Percentiles rank a stretch among this genome's conserved stretches.
Evolutionary conservation across 495 filamentous ascomycete species (phyloP).

Genomic region (Hapsidospora chrysogenum): DNA sequence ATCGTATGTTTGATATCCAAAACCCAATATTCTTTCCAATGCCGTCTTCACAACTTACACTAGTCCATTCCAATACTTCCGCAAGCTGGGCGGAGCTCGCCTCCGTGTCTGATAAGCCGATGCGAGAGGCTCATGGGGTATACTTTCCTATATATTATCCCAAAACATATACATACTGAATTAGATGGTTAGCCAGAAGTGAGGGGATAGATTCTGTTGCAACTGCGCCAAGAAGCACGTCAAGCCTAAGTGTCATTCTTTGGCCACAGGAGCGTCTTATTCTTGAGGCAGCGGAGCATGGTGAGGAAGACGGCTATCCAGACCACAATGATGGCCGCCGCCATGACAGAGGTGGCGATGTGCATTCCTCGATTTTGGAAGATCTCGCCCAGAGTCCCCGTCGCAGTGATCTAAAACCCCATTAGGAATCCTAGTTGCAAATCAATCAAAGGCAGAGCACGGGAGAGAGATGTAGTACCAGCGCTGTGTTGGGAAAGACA

Average conservation of each 20-base stretch:
- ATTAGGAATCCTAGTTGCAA: background rate
- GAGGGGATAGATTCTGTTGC: too few species aligned
- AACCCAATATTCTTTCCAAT: too few species aligned
- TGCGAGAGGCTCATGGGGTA: too few species aligned
- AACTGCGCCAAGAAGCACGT: too few species aligned
- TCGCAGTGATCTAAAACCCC: slow-evolving; percentile 32
- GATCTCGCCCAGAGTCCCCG: slow-evolving; percentile 44
- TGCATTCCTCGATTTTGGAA: slow-evolving; percentile 40
- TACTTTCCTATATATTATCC: too few species aligned
- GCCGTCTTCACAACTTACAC: too few species aligned
- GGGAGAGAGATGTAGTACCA: slow-evolving; percentile 15
- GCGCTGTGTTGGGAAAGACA: slow-evolving; percentile 71
- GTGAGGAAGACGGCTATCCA: slow-evolving; percentile 47
- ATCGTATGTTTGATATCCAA: too few species aligned
- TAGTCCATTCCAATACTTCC: too few species aligned
- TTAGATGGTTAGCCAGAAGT: too few species aligned
- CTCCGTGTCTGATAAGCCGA: too few species aligned
- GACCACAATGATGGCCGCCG: slow-evolving; percentile 38
- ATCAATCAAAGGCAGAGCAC: background rate
- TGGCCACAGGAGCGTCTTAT: slow-evolving; percentile 30
- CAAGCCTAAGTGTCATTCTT: background rate
- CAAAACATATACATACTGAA: too few species aligned
- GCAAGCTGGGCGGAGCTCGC: too few species aligned
- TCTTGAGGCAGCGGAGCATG: slow-evolving; percentile 47
- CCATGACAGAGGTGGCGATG: slow-evolving; percentile 45